These are phyloP conservation scores for Hypoxylon intermedium DNA, from an alignment of 495 filamentous ascomycete genomes.

Conservation along the genomic window DNA sequence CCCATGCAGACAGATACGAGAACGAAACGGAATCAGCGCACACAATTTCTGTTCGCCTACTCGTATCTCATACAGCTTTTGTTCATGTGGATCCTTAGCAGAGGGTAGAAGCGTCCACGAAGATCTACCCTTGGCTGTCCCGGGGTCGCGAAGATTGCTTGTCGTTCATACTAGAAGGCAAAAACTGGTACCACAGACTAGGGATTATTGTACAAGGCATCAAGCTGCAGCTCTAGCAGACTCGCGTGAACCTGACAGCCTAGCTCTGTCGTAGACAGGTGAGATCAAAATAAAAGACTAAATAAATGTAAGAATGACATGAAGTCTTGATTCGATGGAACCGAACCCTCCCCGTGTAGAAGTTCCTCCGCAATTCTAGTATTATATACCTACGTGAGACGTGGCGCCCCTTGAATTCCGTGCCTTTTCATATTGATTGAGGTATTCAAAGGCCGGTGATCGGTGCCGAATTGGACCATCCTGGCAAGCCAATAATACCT, in stretches of 20 bases:
- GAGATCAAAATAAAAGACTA: background rate
- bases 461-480: background rate
- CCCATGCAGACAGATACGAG: conserved; percentile 76
- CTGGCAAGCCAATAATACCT: conserved; percentile 4
- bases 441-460: too few relatives aligned
- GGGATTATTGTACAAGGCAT: background rate
- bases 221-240: background rate
- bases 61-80: conserved; percentile 90
- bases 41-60: conserved; percentile 95
- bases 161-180: background rate
- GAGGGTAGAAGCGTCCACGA: conserved; percentile 33
- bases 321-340: background rate
- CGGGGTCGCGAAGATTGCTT: background rate
- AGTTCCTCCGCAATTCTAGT: background rate
- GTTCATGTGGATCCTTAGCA: conserved; percentile 91
- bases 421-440: too few relatives aligned
- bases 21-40: conserved; percentile 84
- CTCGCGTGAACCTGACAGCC: conserved; percentile 4
- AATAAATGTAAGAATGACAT: background rate
- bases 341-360: too few relatives aligned
- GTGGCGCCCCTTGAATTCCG: too few relatives aligned
- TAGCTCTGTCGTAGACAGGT: background rate
- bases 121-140: background rate
- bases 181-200: background rate
- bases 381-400: too few relatives aligned